Evolutionary conservation across 352 stramenopile species (phyloP).

Genomic region (Pilasporangium apinafurcum): DNA sequence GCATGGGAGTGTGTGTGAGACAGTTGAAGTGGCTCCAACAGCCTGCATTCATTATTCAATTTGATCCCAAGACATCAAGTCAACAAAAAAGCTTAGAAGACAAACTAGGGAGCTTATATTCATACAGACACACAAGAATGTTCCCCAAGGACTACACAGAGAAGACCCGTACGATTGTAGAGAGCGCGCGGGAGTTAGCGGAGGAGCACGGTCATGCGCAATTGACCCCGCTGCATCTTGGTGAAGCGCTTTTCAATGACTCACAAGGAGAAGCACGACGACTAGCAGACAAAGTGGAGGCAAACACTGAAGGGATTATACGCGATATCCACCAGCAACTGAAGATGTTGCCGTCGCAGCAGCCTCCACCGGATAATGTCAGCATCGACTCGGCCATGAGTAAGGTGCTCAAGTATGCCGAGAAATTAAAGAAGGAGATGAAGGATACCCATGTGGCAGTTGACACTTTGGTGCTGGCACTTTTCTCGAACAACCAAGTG

Average conservation of each 20-base stretch:
- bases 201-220: slow-evolving; percentile 71
- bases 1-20: no score
- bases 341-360: slow-evolving; percentile 66
- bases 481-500: slow-evolving; percentile 59
- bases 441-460: slow-evolving; percentile 76
- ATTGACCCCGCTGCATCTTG: slow-evolving; percentile 69
- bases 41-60: no score
- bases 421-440: slow-evolving; percentile 75
- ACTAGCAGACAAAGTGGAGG: slow-evolving; percentile 43
- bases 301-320: slow-evolving; percentile 40
- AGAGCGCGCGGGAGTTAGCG: slow-evolving; percentile 33
- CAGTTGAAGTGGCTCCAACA: no score
- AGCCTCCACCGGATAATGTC: slow-evolving; percentile 58
- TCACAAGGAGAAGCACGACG: slow-evolving; percentile 42
- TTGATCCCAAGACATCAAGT: no score
- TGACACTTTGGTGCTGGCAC: slow-evolving; percentile 66
- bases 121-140: slow-evolving; percentile 24
- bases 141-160: slow-evolving; percentile 77
- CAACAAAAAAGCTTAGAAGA: no score
- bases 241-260: slow-evolving; percentile 63
- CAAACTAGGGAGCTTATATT: no score
- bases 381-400: slow-evolving; percentile 52
- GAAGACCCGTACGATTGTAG: slow-evolving; percentile 66
- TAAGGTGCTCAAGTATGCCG: slow-evolving; percentile 78
- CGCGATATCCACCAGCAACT: slow-evolving; percentile 41